phyloP scores from a whole-genome alignment of 2,329 filamentous ascomycete genomes.

The Microcyclosporella mali region DNA sequence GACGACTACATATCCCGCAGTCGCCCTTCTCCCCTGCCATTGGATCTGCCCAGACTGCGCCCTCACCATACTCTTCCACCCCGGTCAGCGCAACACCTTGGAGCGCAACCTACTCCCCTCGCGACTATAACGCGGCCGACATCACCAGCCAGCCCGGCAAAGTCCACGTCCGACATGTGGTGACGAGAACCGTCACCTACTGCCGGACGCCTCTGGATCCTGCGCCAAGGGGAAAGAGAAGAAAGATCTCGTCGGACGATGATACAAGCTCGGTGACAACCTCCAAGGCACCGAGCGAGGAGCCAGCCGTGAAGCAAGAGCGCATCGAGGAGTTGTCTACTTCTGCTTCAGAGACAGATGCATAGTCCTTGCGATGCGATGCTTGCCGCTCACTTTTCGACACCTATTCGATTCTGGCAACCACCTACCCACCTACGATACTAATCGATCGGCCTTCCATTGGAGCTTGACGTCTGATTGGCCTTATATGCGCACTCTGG shows the following conservation, averaged over 20 bases:
- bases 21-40: conserved; percentile 60
- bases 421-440: conserved; percentile 1
- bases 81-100: conserved; percentile 32
- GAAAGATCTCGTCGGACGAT: conserved; percentile 54
- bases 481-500: background rate
- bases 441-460: too few relatives aligned
- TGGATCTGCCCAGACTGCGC: conserved; percentile 32
- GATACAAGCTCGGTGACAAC: conserved; percentile 3
- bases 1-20: conserved; percentile 68
- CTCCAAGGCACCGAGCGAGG: conserved; percentile 15
- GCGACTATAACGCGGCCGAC: conserved; percentile 52
- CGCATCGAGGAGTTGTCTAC: conserved; percentile 12
- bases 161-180: conserved; percentile 74
- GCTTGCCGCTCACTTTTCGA: conserved; percentile 1
- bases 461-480: too few relatives aligned
- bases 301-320: conserved; percentile 22
- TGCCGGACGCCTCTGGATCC: conserved; percentile 69
- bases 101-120: conserved; percentile 53
- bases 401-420: background rate
- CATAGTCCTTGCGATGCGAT: conserved; percentile 4
- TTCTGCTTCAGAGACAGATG: conserved; percentile 1
- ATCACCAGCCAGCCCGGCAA: conserved; percentile 35
- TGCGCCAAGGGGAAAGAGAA: conserved; percentile 85
- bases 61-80: conserved; percentile 64
- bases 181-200: conserved; percentile 91